Evolutionary conservation across 2,329 filamentous ascomycete species (phyloP).

Genomic region (Colletotrichum sansevieriae): DNA sequence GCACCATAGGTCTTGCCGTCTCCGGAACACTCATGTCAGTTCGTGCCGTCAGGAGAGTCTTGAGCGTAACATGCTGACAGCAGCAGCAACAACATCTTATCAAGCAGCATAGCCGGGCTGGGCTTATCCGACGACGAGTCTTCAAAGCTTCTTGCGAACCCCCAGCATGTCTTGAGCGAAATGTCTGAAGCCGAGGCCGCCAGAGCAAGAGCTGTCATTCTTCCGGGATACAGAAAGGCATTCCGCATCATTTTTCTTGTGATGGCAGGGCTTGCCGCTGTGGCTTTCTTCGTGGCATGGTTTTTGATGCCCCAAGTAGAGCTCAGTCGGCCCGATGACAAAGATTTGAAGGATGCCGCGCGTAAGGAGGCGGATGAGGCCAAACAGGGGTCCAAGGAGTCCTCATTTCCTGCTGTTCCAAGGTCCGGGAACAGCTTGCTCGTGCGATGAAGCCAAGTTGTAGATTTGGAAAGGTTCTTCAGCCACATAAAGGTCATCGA

Average conservation of each 20-base stretch:
- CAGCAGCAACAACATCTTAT: conserved; percentile 54
- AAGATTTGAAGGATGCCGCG: conserved; percentile 52
- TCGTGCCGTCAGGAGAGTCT: not conserved
- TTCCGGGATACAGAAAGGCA: conserved; percentile 53
- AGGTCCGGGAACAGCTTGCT: no score
- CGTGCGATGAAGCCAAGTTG: no score
- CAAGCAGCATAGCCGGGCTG: conserved; percentile 47
- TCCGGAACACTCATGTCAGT: conserved; percentile 55
- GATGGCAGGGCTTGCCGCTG: conserved; percentile 51
- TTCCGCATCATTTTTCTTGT: conserved; percentile 56
- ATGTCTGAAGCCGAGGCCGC: conserved; percentile 48
- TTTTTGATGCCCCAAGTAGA: conserved; percentile 56
- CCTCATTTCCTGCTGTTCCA: no score
- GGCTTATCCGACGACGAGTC: conserved; percentile 43
- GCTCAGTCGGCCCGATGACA: conserved; percentile 53
- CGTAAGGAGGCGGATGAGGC: conserved; percentile 37
- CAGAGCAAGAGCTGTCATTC: conserved; percentile 48
- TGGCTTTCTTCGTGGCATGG: conserved; percentile 54
- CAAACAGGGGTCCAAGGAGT: not conserved
- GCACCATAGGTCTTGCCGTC: conserved; percentile 55
- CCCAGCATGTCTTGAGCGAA: conserved; percentile 49
- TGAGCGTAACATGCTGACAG: not conserved
- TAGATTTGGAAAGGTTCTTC: no score
- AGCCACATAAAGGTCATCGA: no score
- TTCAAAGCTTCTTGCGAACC: conserved; percentile 50